phyloP scores from a whole-genome alignment of 305 asterid species.

The Fraxinus nigra region DNA sequence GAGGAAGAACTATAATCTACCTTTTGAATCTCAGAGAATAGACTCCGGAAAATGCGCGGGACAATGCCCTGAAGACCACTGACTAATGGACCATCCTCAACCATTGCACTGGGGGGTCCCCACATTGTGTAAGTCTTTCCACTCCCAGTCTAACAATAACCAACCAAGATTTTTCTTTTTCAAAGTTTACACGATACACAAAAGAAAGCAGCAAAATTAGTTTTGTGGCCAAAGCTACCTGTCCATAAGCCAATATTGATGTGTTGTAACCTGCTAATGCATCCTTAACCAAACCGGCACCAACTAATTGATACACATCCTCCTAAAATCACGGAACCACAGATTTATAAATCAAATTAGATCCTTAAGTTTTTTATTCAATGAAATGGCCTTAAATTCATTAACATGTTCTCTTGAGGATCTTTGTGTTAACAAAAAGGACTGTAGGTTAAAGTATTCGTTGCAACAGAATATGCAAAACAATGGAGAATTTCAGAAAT shows the following conservation, averaged over 20 bases:
- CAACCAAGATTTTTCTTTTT: constrained; percentile 12
- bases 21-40: constrained; percentile 76
- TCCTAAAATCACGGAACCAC: constrained; percentile 46
- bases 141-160: constrained; percentile 65
- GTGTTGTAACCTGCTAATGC: constrained; percentile 88
- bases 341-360: constrained; percentile 2
- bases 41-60: constrained; percentile 73
- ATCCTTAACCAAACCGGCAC: constrained; percentile 77
- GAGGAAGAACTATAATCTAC: constrained; percentile 34
- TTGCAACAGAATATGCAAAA: neutral
- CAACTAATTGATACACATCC: constrained; percentile 66
- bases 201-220: neutral
- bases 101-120: constrained; percentile 93
- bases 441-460: constrained; percentile 14
- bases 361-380: neutral
- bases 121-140: constrained; percentile 94
- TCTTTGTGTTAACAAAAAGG: neutral
- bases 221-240: constrained; percentile 42
- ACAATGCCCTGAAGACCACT: constrained; percentile 72
- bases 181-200: constrained; percentile 11
- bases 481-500: neutral
- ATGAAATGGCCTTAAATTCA: neutral
- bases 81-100: constrained; percentile 51
- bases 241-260: constrained; percentile 86
- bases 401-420: neutral